Evolutionary conservation across 208 protist species (phyloP), one percentile per base, ranked within the genome.

Genomic region (Phytomonas francai): DNA sequence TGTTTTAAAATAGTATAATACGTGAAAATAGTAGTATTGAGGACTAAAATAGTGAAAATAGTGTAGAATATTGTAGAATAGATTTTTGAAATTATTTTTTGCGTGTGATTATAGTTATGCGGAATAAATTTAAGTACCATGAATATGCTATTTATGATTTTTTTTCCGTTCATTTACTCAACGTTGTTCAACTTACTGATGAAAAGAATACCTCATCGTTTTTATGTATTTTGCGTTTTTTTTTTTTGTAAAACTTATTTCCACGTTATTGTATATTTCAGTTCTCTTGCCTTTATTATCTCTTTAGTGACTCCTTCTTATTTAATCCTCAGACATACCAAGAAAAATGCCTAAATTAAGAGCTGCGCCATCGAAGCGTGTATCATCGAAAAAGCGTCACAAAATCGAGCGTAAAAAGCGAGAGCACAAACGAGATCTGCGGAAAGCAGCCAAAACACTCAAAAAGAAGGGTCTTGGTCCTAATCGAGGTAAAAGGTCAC

Each of bases 401-500:
- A 95, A 95, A 68, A 88, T 95, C 33, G 89, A 95, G 28, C 75
- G 86, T 28, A 95, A 95, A 73, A 92, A 92, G 65, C 79, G 85
- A 61, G 87, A 95, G 66, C 89, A 95, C 76, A 95, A 92, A 57
- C 76, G 89, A 9, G 89, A 95, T 58, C 63, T 95, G 27, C 79
- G 81, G n/a, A 93, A 89, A 68, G 89, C 89, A 3, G 89, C 89
- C 6, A 95, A 93, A 74, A 79, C 80, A 16, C 70, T 95, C 34
- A 87, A 93, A 36, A 88, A 81, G 49, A 83, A 77, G 30, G 89
- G 89, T 56, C 73, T 89, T 49, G 83, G 74, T 63, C 85, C 85
- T 25, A 83, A 87, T 62, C 73, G 87, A 30, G 88, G 79, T 70
- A 95, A 95, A 63, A 88, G 89, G 65, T 76, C 71, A 30, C 77